These are phyloP conservation scores for Mycocentrospora acerina DNA, from an alignment of 2,329 filamentous ascomycete genomes.

Conservation along the genomic window DNA sequence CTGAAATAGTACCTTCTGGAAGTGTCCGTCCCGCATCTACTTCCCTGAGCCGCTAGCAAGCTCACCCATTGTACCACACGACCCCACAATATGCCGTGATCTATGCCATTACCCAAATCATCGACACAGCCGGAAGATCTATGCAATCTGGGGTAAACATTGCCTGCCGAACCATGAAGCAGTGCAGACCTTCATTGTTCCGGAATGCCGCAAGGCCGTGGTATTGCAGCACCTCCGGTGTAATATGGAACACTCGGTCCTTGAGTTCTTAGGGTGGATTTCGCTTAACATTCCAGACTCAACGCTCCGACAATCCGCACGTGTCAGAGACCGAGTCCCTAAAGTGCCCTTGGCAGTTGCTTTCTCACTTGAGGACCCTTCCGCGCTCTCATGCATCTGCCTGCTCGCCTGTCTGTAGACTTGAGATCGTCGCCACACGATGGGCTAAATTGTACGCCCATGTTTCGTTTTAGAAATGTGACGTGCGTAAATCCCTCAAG, in stretches of 20 bases:
- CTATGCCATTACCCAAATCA: constrained; percentile 23
- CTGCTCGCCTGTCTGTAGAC: constrained; percentile 5
- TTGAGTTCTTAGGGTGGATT: constrained; percentile 10
- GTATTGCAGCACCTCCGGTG: constrained; percentile 20
- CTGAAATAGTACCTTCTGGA: constrained; percentile 23
- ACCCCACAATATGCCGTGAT: constrained; percentile 35
- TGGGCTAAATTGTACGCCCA: constrained; percentile 4
- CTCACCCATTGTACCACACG: constrained; percentile 23
- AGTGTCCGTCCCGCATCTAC: constrained; percentile 38
- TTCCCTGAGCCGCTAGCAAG: constrained; percentile 20
- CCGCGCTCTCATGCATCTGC: constrained; percentile 10
- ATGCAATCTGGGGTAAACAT: constrained; percentile 33
- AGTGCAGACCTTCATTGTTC: constrained; percentile 17
- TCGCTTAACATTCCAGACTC: constrained; percentile 12
- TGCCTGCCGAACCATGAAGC: constrained; percentile 26
- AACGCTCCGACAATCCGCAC: constrained; percentile 1
- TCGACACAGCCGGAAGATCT: constrained; percentile 34
- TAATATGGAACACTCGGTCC: constrained; percentile 18
- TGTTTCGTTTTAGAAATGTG: constrained; percentile 8
- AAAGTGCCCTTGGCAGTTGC: not conserved
- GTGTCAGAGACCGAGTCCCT: too few relatives aligned
- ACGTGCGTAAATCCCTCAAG: constrained; percentile 16
- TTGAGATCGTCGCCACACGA: constrained; percentile 5
- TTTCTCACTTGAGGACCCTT: not conserved
- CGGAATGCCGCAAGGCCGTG: constrained; percentile 18